Evolutionary conservation across 2,329 filamentous ascomycete species (phyloP).

Genomic region (Verticillium zaregamsianum): DNA sequence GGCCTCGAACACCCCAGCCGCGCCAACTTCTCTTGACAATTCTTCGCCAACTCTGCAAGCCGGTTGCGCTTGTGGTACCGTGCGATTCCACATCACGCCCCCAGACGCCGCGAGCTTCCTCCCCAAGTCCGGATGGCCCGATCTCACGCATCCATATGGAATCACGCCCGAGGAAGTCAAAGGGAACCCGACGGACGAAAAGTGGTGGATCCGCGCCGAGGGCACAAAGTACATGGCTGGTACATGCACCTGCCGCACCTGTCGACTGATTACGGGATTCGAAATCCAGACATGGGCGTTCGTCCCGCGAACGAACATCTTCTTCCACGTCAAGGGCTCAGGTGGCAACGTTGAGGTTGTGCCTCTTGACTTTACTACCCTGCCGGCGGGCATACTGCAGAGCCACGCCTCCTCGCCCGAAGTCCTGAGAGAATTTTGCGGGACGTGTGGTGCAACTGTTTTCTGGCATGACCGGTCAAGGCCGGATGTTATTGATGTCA

Average conservation of each 20-base stretch:
- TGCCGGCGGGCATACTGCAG: conserved; percentile 38
- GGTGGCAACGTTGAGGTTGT: background rate
- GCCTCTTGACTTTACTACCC: conserved; percentile 28
- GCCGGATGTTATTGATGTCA: conserved; percentile 58
- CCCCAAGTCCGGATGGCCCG: conserved; percentile 44
- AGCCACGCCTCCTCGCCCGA: conserved; percentile 49
- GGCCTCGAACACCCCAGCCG: background rate
- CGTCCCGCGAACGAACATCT: conserved; percentile 55
- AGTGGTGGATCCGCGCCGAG: conserved; percentile 55
- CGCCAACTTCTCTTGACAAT: background rate
- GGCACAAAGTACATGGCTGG: conserved; percentile 53
- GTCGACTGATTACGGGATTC: conserved; percentile 56
- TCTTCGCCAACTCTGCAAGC: conserved; percentile 31
- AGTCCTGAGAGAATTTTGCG: conserved; percentile 58
- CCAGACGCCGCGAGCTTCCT: conserved; percentile 42
- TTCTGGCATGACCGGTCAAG: conserved; percentile 56
- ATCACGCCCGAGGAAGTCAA: conserved; percentile 22
- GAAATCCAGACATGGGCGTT: conserved; percentile 66
- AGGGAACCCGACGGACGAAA: conserved; percentile 41
- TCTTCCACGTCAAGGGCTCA: conserved; percentile 26
- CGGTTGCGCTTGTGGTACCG: conserved; percentile 49
- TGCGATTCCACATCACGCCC: conserved; percentile 53
- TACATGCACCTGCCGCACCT: conserved; percentile 58
- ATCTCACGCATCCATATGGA: conserved; percentile 47
- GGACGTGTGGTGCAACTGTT: conserved; percentile 56